Evolutionary conservation across 2,329 filamentous ascomycete genomes (phyloP).

Genomic region (Pezicula carpinea): DNA sequence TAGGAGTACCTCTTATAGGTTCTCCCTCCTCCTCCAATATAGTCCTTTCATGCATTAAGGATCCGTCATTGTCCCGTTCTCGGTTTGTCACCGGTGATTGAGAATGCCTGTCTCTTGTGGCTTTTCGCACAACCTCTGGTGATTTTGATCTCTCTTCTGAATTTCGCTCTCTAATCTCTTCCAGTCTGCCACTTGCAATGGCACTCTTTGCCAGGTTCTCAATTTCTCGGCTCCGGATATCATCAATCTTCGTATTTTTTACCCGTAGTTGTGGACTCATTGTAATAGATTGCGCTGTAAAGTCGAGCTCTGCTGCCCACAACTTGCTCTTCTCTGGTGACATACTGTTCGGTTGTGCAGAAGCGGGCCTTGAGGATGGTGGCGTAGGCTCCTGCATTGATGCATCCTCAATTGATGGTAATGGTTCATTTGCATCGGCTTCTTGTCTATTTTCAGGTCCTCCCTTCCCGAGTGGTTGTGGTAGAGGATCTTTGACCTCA

Average conservation of each 20-base stretch:
- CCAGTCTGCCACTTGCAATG: constrained; percentile 15
- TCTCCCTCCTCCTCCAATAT: constrained; percentile 22
- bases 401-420: constrained; percentile 15
- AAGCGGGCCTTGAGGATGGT: constrained; percentile 17
- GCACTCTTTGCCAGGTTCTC: constrained; percentile 14
- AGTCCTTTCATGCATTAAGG: constrained; percentile 12
- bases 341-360: constrained; percentile 11
- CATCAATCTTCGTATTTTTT: constrained; percentile 17
- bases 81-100: constrained; percentile 3
- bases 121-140: constrained; percentile 7
- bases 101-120: background rate
- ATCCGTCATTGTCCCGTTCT: constrained; percentile 5
- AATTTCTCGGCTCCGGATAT: constrained; percentile 20
- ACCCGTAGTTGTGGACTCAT: constrained; percentile 21
- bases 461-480: background rate
- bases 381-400: constrained; percentile 13
- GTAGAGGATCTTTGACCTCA: constrained; percentile 8
- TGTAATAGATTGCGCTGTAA: constrained; percentile 21
- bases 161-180: constrained; percentile 19
- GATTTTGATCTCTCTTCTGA: constrained; percentile 18
- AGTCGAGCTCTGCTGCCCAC: constrained; percentile 25
- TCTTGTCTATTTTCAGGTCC: background rate
- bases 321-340: constrained; percentile 14
- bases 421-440: constrained; percentile 8
- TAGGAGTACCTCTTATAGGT: constrained; percentile 15